phyloP scores from a whole-genome alignment of 495 filamentous ascomycete genomes.

The Neurospora sp. region DNA sequence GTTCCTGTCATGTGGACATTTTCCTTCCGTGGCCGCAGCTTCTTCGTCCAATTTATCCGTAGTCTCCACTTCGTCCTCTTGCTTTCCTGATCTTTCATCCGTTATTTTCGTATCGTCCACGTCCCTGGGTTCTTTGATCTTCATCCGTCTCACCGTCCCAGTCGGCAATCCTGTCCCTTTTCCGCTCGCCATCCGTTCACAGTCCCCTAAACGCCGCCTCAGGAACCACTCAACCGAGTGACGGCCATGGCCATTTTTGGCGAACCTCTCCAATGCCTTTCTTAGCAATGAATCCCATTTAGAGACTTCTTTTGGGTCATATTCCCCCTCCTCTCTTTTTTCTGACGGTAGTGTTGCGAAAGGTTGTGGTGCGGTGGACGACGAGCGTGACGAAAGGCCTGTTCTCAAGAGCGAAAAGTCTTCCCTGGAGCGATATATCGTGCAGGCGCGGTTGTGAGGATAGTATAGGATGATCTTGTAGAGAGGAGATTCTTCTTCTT shows the following conservation, averaged over 20 bases:
- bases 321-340: not conserved
- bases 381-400: not conserved
- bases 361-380: not conserved
- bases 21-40: not conserved
- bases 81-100: not conserved
- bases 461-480: slow-evolving; percentile 21
- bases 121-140: not conserved
- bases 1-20: not conserved
- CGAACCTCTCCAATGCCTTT: slow-evolving; percentile 3
- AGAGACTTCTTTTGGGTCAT: not conserved
- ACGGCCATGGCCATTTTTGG: slow-evolving; percentile 5
- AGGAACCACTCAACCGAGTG: slow-evolving; percentile 19
- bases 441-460: slow-evolving; percentile 23
- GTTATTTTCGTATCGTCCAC: not conserved
- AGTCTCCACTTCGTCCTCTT: not conserved
- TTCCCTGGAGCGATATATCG: slow-evolving; percentile 15
- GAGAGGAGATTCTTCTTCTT: not conserved
- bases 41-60: not conserved
- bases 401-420: slow-evolving; percentile 14
- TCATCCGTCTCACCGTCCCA: not conserved
- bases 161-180: not conserved
- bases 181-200: slow-evolving; percentile 2
- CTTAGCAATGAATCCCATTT: not conserved
- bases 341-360: not conserved
- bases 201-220: slow-evolving; percentile 22